phyloP scores from a whole-genome alignment of 1,284 basidiomycete species.

The Heterobasidion occidentale region DNA sequence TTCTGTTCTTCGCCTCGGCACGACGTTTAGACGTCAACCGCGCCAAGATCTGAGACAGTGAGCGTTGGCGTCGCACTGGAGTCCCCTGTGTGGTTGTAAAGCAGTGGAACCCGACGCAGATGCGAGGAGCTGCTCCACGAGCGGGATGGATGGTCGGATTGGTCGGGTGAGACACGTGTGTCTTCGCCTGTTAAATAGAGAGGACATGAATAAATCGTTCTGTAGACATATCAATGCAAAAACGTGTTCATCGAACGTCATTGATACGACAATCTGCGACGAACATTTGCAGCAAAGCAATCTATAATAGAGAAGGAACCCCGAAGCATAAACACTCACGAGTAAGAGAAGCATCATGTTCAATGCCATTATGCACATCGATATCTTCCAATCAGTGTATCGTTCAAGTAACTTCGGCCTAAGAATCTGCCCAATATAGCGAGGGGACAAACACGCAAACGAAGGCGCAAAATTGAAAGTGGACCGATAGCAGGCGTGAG shows the following conservation, averaged over 20 bases:
- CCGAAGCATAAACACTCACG: slow-evolving; percentile 34
- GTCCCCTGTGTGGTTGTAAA: slow-evolving; percentile 16
- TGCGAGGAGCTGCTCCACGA: slow-evolving; percentile 50
- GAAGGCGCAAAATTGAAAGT: slow-evolving; percentile 65
- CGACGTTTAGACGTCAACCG: slow-evolving; percentile 49
- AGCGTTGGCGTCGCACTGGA: slow-evolving; percentile 34
- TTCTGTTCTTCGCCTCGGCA: slow-evolving; percentile 44
- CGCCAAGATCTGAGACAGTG: slow-evolving; percentile 50
- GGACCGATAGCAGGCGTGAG: slow-evolving; percentile 35
- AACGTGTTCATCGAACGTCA: background rate
- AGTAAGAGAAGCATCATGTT: slow-evolving; percentile 68
- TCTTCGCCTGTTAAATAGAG: slow-evolving; percentile 44
- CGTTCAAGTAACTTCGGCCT: slow-evolving; percentile 44
- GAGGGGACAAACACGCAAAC: slow-evolving; percentile 60
- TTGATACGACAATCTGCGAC: no score
- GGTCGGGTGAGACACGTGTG: slow-evolving; percentile 36
- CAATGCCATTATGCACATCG: slow-evolving; percentile 67
- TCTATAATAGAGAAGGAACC: background rate
- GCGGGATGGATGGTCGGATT: slow-evolving; percentile 38
- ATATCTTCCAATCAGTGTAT: slow-evolving; percentile 57
- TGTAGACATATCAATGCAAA: background rate
- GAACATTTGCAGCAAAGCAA: no score
- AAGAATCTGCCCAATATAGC: slow-evolving; percentile 51
- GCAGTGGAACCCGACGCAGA: slow-evolving; percentile 42
- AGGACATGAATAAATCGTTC: background rate